These are phyloP conservation scores for Fistulinella staudtii DNA, from an alignment of 1,284 basidiomycete genomes.

Conservation along the genomic window DNA sequence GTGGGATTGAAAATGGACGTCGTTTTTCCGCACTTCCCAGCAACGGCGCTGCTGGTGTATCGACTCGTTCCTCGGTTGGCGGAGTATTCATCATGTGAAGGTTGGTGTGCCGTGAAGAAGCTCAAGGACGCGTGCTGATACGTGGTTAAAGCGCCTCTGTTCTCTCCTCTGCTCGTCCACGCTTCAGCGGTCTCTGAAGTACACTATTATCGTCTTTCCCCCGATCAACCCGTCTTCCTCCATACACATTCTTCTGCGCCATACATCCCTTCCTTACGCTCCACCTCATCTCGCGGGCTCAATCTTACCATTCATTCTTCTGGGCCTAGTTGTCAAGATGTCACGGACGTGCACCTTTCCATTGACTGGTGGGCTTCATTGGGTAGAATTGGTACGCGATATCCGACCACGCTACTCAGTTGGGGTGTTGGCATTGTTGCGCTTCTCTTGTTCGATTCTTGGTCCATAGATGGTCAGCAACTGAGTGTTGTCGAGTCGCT, in stretches of 20 bases:
- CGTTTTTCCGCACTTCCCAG: constrained; percentile 47
- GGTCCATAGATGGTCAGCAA: constrained; percentile 37
- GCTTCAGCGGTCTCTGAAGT: constrained; percentile 57
- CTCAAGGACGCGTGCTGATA: constrained; percentile 6
- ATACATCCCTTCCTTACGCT: constrained; percentile 41
- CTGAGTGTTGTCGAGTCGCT: constrained; percentile 49
- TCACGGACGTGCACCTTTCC: constrained; percentile 45
- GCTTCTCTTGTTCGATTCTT: constrained; percentile 51
- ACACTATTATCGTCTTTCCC: constrained; percentile 60
- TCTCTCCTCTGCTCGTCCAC: constrained; percentile 58
- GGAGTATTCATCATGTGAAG: constrained; percentile 21
- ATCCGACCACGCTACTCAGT: constrained; percentile 61
- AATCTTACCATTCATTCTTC: constrained; percentile 58
- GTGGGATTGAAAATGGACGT: constrained; percentile 35
- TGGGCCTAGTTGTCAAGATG: constrained; percentile 43
- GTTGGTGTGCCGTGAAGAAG: constrained; percentile 9
- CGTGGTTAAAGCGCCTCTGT: constrained; percentile 38
- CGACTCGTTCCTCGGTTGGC: constrained; percentile 36
- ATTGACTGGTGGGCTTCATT: constrained; percentile 68
- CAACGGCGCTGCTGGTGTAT: constrained; percentile 63
- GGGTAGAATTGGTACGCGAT: constrained; percentile 68
- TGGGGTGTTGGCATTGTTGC: constrained; percentile 70
- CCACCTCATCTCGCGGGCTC: constrained; percentile 36
- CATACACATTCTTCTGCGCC: constrained; percentile 74
- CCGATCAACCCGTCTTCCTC: constrained; percentile 46